phyloP scores from a whole-genome alignment of 495 filamentous ascomycete species.

The Lasiosphaeria miniovina region DNA sequence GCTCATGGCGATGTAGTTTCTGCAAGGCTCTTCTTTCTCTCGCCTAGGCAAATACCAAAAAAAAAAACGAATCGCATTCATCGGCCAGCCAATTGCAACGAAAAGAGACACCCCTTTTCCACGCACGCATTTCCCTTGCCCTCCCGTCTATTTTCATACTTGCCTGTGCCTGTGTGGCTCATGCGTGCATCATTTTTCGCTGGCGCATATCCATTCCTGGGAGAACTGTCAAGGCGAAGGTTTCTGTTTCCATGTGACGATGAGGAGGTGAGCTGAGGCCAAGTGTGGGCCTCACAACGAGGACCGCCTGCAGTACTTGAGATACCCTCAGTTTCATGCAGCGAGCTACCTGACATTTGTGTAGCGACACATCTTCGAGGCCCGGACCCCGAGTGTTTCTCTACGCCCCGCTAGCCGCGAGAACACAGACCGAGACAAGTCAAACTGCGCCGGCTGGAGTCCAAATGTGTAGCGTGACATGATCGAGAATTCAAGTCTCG shows the following conservation, averaged over 20 bases:
- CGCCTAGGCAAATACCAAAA: neutral
- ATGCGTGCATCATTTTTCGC: neutral
- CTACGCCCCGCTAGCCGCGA: slow-evolving; percentile 45
- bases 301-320: slow-evolving; percentile 43
- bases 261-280: neutral
- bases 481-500: no score
- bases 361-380: slow-evolving; percentile 28
- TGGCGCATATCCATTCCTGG: neutral
- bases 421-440: slow-evolving; percentile 32
- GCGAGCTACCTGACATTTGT: slow-evolving; percentile 31
- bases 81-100: slow-evolving; percentile 11
- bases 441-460: neutral
- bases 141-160: neutral
- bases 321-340: slow-evolving; percentile 33
- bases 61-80: slow-evolving; percentile 25
- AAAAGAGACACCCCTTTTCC: neutral
- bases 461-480: no score
- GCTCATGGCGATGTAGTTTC: slow-evolving; percentile 13
- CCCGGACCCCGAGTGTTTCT: slow-evolving; percentile 44
- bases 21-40: slow-evolving; percentile 7
- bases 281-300: slow-evolving; percentile 16
- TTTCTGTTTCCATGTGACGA: no score
- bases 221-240: neutral
- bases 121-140: neutral
- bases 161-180: neutral